Conservation (phyloP, 148 eudicot species). For the Salicornia ramosissima region DNA sequence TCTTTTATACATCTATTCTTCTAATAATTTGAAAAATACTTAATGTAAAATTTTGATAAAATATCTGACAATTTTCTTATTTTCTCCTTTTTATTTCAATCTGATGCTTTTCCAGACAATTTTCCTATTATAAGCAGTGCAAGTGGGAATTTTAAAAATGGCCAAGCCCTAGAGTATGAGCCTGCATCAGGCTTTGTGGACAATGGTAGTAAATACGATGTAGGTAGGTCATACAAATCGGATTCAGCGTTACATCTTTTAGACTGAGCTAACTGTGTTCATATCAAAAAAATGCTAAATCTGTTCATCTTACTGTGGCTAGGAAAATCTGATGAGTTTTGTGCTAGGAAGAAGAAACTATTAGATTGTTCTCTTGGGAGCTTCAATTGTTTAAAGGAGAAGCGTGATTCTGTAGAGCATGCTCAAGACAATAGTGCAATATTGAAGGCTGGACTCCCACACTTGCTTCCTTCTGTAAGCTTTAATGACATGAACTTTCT, state of each 20-base stretch:
- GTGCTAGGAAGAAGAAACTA: conserved; percentile 34
- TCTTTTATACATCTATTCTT: no score
- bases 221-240: conserved; percentile 25
- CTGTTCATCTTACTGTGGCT: conserved; percentile 12
- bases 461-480: conserved; percentile 42
- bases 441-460: conserved; percentile 47
- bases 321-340: conserved; percentile 42
- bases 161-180: conserved; percentile 51
- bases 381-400: conserved; percentile 43
- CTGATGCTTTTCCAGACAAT: conserved; percentile 28
- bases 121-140: conserved; percentile 20
- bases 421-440: conserved; percentile 22
- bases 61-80: not conserved
- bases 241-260: not conserved
- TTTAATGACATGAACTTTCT: conserved; percentile 43
- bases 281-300: not conserved
- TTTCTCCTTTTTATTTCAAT: not conserved
- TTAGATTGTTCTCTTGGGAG: conserved; percentile 44
- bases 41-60: not conserved
- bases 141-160: conserved; percentile 29
- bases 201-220: conserved; percentile 37
- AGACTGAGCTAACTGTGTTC: not conserved
- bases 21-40: no score
- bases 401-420: conserved; percentile 34
- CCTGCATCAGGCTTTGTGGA: conserved; percentile 48